Evolutionary conservation across 768 basidiomycete species (phyloP).

Genomic region (Gloeopeniophorella convolvens): DNA sequence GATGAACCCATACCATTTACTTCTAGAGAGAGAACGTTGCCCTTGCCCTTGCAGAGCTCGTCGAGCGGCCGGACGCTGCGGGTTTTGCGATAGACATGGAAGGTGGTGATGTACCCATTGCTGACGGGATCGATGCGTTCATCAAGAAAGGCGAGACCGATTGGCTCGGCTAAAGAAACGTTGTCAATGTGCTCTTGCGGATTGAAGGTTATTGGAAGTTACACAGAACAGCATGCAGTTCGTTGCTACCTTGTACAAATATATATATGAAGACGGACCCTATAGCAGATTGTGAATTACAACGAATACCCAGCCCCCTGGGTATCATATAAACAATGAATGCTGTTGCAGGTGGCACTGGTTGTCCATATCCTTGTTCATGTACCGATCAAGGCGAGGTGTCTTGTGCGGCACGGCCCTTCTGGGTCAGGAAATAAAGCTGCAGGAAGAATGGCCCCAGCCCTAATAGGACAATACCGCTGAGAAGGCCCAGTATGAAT

Average conservation of each 20-base stretch:
- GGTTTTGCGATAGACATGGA: conserved; percentile 57
- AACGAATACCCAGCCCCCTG: too few relatives aligned
- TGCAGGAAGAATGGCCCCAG: not conserved
- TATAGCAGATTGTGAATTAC: too few relatives aligned
- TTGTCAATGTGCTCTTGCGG: too few relatives aligned
- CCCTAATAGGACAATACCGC: not conserved
- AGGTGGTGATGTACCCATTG: conserved; percentile 43
- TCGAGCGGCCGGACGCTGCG: conserved; percentile 45
- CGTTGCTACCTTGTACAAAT: too few relatives aligned
- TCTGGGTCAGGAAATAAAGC: not conserved
- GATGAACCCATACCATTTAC: too few relatives aligned
- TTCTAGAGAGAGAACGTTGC: conserved; percentile 56
- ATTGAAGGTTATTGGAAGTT: too few relatives aligned
- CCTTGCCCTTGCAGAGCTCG: conserved; percentile 36
- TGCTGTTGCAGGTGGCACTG: too few relatives aligned
- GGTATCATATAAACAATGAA: too few relatives aligned
- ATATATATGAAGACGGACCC: too few relatives aligned
- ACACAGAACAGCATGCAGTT: too few relatives aligned
- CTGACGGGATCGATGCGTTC: conserved; percentile 41
- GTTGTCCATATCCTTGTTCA: too few relatives aligned
- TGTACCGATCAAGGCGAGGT: not conserved
- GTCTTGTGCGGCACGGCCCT: not conserved
- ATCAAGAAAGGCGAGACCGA: conserved; percentile 43
- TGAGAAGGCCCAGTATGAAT: not conserved
- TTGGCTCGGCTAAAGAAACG: conserved; percentile 16